Evolutionary conservation across 305 asterid species (phyloP).

Genomic region (Solanum hybrid): DNA sequence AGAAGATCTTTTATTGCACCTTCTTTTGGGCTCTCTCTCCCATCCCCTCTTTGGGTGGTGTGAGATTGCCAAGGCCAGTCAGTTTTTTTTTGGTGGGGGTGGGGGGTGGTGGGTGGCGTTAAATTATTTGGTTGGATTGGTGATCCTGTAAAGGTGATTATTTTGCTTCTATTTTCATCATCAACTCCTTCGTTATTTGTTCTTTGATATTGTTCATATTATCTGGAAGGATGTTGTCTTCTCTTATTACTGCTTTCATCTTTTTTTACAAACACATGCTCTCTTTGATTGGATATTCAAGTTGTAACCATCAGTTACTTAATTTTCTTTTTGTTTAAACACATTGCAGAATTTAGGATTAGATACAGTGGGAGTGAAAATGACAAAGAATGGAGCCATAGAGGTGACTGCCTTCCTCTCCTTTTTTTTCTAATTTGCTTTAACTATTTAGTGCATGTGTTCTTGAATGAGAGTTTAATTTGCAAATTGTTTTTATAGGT

Average conservation of each 20-base stretch:
- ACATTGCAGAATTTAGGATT: slow-evolving; percentile 72
- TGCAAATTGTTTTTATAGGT: slow-evolving; percentile 41
- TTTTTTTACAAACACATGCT: not conserved
- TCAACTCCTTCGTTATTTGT: not conserved
- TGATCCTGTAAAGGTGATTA: not conserved
- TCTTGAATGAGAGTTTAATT: slow-evolving; percentile 6
- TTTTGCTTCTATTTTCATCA: not conserved
- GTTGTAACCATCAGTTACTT: not conserved
- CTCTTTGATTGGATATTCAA: not conserved
- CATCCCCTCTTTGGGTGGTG: not conserved
- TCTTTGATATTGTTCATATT: not conserved
- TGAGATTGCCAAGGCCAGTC: not conserved
- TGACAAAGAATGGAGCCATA: slow-evolving; percentile 76
- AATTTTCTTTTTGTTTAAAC: slow-evolving; percentile 7
- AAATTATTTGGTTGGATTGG: not conserved
- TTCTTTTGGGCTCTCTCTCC: not conserved
- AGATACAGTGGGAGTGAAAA: slow-evolving; percentile 72
- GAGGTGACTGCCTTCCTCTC: slow-evolving; percentile 37
- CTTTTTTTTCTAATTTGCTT: not conserved
- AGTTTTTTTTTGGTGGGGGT: not conserved
- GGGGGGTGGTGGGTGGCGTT: not conserved
- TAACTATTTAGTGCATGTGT: not conserved
- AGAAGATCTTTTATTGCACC: not conserved
- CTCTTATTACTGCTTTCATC: not conserved
- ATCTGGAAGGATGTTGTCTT: not conserved